Evolutionary conservation across 1,284 basidiomycete genomes (phyloP), one percentile per base, ranked within the genome.

Genomic region (Austroboletus novae-zelandiae): DNA sequence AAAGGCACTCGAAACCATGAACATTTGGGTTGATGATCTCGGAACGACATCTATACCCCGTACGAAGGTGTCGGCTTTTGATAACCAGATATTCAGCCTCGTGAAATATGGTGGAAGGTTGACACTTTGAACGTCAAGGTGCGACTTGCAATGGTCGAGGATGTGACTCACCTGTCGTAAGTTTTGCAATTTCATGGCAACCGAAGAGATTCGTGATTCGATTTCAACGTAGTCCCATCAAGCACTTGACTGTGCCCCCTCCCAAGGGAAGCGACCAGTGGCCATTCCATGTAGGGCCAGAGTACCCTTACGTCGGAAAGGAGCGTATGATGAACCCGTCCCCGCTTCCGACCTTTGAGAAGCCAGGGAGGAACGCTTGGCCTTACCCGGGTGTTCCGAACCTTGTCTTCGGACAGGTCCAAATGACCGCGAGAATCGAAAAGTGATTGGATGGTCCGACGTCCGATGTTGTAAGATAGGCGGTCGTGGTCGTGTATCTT

Each of bases 251-350:
- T 4, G 2, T 4, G 9, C 4, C 40, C 4, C n/a, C 48, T 44
- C 18, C 20, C 7, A 2, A 29, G 9, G 52, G 39, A 14, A 51
- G 52, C 31, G 48, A 58, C 2, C 1, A 0, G 0, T 57, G 55
- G 55, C 40, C 45, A 5, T 46, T 57, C 32, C 32, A 41, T 4
- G 55, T 57, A 3, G 40, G 40, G 14, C 8, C 34, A 7, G 2
- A 27, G 5, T 57, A 57, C 9, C 56, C 56, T 14, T 55, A 58
- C 43, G 18, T 58, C 13, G 48, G 56, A 8, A 9, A 37, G 1
- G 23, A 25, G 25, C 5, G 7, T 7, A 6, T 25, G 25, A 1
- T 23, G 18, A 43, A 48, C 47, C 51, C 52, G 5, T 45, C 55
- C 5, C 55, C 56, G 2, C 52, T 57, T 31, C 55, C 56, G 1